Base-by-base conservation (phyloP, 768 basidiomycete genomes). In the Pholiota molesta region DNA sequence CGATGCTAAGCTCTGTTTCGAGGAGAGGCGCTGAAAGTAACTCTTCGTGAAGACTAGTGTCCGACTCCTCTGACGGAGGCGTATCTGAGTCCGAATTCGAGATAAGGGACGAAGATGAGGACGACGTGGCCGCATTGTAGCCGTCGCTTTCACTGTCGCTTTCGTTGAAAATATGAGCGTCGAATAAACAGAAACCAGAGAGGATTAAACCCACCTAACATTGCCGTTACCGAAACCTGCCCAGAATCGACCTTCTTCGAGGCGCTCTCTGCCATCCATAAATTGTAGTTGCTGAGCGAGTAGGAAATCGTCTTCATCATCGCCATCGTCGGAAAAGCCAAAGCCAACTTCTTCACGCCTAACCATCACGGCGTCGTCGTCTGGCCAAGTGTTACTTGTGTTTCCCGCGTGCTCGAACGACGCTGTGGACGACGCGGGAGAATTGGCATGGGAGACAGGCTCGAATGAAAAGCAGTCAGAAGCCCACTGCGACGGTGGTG, bases 1-100 rank as follows among this genome's bases (percentile, higher is more conserved):
- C 11, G 19, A 61, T 61, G 10, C 40, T 61, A n/a, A 61, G 40
- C 19, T 61, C 60, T 11, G 58, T 19, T 39, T 59, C 58, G 17
- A 51, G 56, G 16, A 16, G 56, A 7, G 56, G 23, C 21, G 55
- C 23, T 17, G n/a, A 29, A 19, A 31, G 16, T 31, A 9, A 2
- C 5, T 11, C 40, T 1, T 33, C 7, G 10, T 31, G 16, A 17
- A 7, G 17, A 29, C 7, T 17, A 8, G 28, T 19, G 21, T n/a
- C 31, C 21, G 52, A 53, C 14, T 45, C 29, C 42, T 33, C 56
- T 17, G 44, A 45, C 4, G 17, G 40, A 31, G 26, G 28, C 10
- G 31, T 26, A 57, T 57, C 56, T 26, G 44, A 33, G 17, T 57
- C 56, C 17, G 44, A 21, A 17, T 28, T 47, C 13, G 42, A 33